A percentile compares a stretch with the other conserved stretches of the same genome.
Conservation (phyloP, 495 filamentous ascomycete species). For the Penicillium waksmanii region DNA sequence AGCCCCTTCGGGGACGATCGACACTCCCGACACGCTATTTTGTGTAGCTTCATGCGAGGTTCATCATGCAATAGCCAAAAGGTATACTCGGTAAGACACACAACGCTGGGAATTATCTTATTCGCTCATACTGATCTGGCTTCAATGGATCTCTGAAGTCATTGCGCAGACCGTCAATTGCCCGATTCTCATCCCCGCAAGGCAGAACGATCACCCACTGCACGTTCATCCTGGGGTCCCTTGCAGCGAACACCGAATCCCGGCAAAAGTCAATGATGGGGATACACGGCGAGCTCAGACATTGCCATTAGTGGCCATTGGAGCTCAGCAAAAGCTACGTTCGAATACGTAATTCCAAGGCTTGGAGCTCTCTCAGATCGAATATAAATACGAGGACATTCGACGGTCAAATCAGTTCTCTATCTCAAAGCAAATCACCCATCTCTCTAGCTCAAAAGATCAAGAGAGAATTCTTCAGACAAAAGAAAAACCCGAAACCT, state of each 20-base stretch:
- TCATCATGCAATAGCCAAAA: slow-evolving; percentile 22
- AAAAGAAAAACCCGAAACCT: background rate
- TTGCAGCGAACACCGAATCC: slow-evolving; percentile 46
- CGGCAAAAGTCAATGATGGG: slow-evolving; percentile 22
- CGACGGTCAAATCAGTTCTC: slow-evolving; percentile 11
- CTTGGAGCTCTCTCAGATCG: slow-evolving; percentile 12
- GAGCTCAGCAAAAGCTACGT: slow-evolving; percentile 34
- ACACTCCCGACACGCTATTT: slow-evolving; percentile 12
- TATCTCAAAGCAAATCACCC: slow-evolving; percentile 22
- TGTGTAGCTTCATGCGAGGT: slow-evolving; percentile 21
- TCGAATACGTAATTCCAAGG: slow-evolving; percentile 20
- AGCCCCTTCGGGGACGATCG: slow-evolving; percentile 28
- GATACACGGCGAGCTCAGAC: slow-evolving; percentile 46
- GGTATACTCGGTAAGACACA: slow-evolving; percentile 16
- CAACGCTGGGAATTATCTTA: slow-evolving; percentile 10
- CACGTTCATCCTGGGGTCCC: slow-evolving; percentile 38
- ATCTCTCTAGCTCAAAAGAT: slow-evolving; percentile 16
- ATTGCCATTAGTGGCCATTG: slow-evolving; percentile 35
- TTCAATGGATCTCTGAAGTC: slow-evolving; percentile 13
- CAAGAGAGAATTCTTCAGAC: background rate
- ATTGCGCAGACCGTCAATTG: slow-evolving; percentile 13
- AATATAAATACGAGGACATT: slow-evolving; percentile 28
- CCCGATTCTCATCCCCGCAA: slow-evolving; percentile 23
- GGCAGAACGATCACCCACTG: slow-evolving; percentile 20
- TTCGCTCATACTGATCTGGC: slow-evolving; percentile 5